A percentile compares a stretch with the other conserved stretches of the same genome.
Conservation (phyloP, 1,139 yeast genomes). For the Magnusiomyces sp. region DNA sequence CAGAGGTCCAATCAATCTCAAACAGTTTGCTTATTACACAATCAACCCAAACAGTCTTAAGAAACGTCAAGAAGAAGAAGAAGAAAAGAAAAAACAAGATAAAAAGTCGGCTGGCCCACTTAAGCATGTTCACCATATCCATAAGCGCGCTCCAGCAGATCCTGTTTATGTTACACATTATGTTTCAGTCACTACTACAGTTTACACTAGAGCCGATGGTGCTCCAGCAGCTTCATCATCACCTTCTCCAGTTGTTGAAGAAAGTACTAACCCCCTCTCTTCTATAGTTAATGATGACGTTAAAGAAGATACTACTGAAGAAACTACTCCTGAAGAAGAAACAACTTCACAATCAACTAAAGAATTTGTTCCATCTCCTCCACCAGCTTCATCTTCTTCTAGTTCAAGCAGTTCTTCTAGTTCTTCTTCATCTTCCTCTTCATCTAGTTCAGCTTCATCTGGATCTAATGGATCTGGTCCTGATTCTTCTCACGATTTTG, state of each 20-base stretch:
- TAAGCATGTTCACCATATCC: conserved; percentile 42
- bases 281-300: no score
- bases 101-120: neutral
- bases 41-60: conserved; percentile 26
- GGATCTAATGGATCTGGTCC: conserved; percentile 23
- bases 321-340: neutral
- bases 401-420: conserved; percentile 17
- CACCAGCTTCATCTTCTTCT: conserved; percentile 14
- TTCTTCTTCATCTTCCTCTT: conserved; percentile 21
- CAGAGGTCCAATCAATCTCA: conserved; percentile 80
- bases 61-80: conserved; percentile 7
- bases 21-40: conserved; percentile 69
- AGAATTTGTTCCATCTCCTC: conserved; percentile 6
- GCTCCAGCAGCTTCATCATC: neutral
- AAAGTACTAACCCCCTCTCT: neutral
- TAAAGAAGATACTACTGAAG: neutral
- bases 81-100: conserved; percentile 1
- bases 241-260: neutral
- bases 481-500: conserved; percentile 47
- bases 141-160: conserved; percentile 42
- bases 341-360: neutral
- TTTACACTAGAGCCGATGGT: conserved; percentile 26
- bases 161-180: conserved; percentile 32
- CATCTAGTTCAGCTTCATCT: conserved; percentile 18
- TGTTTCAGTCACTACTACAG: conserved; percentile 67